Percentiles rank a stretch among this genome's conserved stretches.
These are phyloP conservation scores for Cicer chorassanicum DNA, from an alignment of 306 rosid species.

Conservation along the genomic window DNA sequence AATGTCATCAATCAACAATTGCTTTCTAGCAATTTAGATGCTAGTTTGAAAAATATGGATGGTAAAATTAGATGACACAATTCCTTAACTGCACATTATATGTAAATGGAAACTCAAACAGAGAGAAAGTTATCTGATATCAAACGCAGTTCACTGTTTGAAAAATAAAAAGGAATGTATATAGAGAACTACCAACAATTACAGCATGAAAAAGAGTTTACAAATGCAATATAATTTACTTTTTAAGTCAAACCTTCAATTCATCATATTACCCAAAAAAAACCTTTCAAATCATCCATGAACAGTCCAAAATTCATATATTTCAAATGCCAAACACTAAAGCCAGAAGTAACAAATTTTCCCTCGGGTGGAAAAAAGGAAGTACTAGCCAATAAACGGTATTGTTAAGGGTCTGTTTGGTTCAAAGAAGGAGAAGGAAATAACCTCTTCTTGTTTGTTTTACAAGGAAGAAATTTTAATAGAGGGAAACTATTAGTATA, in stretches of 20 bases:
- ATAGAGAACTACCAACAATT: not conserved
- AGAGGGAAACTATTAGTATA: not conserved
- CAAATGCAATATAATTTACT: not conserved
- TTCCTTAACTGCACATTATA: not conserved
- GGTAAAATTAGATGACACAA: conserved; percentile 4
- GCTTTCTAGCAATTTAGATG: not conserved
- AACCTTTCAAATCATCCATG: not conserved
- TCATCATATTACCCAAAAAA: not conserved
- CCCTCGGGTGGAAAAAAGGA: not conserved
- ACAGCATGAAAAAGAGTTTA: not conserved
- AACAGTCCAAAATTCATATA: not conserved
- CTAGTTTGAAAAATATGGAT: conserved; percentile 2
- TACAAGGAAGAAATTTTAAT: not conserved
- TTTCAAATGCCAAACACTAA: not conserved
- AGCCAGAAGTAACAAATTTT: not conserved
- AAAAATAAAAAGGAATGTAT: conserved; percentile 13
- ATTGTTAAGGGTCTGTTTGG: not conserved
- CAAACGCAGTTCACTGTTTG: not conserved
- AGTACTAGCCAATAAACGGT: conserved; percentile 13
- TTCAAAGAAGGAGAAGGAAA: not conserved
- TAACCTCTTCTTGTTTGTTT: not conserved
- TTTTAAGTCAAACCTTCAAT: not conserved
- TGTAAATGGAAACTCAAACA: conserved; percentile 3
- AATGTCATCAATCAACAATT: conserved; percentile 21
- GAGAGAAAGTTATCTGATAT: not conserved